A percentile compares a stretch with the other conserved stretches of the same genome.
These are phyloP conservation scores for Papiliotrema laurentii DNA, from an alignment of 1,284 basidiomycete genomes.

Conservation along the genomic window DNA sequence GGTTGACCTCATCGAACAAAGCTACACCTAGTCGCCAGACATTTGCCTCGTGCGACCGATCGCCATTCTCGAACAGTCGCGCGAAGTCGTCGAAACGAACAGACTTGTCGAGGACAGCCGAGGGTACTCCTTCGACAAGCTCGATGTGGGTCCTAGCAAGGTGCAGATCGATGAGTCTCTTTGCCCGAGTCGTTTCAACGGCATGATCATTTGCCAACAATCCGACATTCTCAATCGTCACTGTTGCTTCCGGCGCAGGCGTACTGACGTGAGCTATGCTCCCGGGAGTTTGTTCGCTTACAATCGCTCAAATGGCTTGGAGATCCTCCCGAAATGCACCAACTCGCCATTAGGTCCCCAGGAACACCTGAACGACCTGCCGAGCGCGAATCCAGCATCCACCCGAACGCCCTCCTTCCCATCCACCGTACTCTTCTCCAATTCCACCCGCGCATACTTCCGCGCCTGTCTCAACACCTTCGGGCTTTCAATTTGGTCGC, in stretches of 20 bases:
- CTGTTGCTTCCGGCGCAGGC: slow-evolving; percentile 21
- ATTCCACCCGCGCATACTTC: slow-evolving; percentile 37
- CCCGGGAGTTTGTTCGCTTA: slow-evolving; percentile 23
- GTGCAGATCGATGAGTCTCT: slow-evolving; percentile 74
- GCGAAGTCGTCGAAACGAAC: slow-evolving; percentile 78
- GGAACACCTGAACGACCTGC: slow-evolving; percentile 82
- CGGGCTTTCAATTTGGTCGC: slow-evolving; percentile 58
- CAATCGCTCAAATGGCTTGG: slow-evolving; percentile 51
- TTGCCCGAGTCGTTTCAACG: slow-evolving; percentile 52
- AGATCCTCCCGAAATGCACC: slow-evolving; percentile 69
- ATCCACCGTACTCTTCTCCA: slow-evolving; percentile 27
- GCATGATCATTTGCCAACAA: slow-evolving; percentile 30
- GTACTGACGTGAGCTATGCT: slow-evolving; percentile 18
- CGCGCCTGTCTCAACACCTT: slow-evolving; percentile 55
- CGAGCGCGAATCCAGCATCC: slow-evolving; percentile 80
- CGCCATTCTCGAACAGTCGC: slow-evolving; percentile 65
- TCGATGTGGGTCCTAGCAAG: slow-evolving; percentile 69
- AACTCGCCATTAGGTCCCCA: slow-evolving; percentile 81
- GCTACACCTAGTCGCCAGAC: slow-evolving; percentile 86
- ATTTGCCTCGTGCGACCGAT: slow-evolving; percentile 69
- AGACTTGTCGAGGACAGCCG: slow-evolving; percentile 55
- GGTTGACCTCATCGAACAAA: slow-evolving; percentile 74
- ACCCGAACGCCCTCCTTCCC: slow-evolving; percentile 63
- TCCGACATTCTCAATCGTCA: slow-evolving; percentile 27
- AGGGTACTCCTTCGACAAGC: slow-evolving; percentile 55